These are phyloP conservation scores for Ramularia endophylla DNA, from an alignment of 2,329 filamentous ascomycete species.

Conservation along the genomic window DNA sequence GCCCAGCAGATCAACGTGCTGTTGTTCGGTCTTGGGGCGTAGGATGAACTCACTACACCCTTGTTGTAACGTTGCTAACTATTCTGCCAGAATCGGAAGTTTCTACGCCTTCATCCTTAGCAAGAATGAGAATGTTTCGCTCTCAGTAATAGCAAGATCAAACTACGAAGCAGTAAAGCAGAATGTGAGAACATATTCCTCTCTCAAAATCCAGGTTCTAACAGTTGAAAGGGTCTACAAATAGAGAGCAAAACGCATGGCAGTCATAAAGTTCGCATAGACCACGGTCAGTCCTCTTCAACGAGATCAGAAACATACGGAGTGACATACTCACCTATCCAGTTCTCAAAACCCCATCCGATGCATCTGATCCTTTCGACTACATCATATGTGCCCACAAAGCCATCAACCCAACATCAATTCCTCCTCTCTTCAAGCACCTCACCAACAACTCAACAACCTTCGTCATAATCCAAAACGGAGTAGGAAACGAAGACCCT, in stretches of 20 bases:
- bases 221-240: constrained; percentile 33
- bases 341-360: constrained; percentile 37
- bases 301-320: too few relatives aligned
- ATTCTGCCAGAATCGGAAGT: constrained; percentile 48
- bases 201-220: not conserved
- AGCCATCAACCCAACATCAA: constrained; percentile 33
- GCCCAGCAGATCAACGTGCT: constrained; percentile 33
- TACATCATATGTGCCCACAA: constrained; percentile 45
- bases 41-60: constrained; percentile 21
- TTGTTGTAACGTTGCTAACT: constrained; percentile 1
- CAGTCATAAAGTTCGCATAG: constrained; percentile 28
- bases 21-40: constrained; percentile 52
- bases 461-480: constrained; percentile 59
- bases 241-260: constrained; percentile 40
- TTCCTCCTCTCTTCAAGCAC: constrained; percentile 35
- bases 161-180: constrained; percentile 40
- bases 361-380: constrained; percentile 34
- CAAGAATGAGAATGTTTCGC: constrained; percentile 34
- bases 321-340: constrained; percentile 19
- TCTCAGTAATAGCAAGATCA: constrained; percentile 42
- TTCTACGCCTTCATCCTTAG: constrained; percentile 53
- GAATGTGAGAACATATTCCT: constrained; percentile 33
- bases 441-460: constrained; percentile 41
- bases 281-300: constrained; percentile 11
- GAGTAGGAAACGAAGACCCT: constrained; percentile 55